Evolutionary conservation across 495 filamentous ascomycete genomes (phyloP), one percentile per base, ranked within the genome.

Genomic region (Geoglossum glabrum): DNA sequence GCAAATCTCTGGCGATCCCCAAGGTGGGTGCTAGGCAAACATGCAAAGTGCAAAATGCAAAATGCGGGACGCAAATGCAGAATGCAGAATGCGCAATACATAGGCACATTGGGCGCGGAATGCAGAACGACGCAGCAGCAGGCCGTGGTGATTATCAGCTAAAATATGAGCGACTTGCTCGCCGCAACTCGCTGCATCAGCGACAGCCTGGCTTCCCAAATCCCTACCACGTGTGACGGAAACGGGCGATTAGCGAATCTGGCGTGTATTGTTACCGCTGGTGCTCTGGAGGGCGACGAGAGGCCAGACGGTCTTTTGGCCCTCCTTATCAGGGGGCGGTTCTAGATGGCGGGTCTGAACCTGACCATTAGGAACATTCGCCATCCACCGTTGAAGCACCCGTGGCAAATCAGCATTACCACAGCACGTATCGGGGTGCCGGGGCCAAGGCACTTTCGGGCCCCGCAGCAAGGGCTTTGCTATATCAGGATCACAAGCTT

Each of bases 181-280:
- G 11, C 31, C 43, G 43, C 43, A n/a, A 17, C 43, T 47, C 43
- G n/a, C 17, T 17, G 43, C 6, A 47, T 47, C 15, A 47, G 23
- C n/a, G n/a, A 47, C 5, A 47, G 43, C 31, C n/a, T n/a, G n/a
- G n/a, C n/a, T n/a, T n/a, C n/a, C n/a, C n/a, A n/a, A 40, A 40
- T 40, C 36, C 36, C 46, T 50, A 50, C 46, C 46, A 50, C 46
- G 46, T 50, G 46, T 25, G 46, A 50, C 46, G 46, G 46, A 25
- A 50, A 50, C 46, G 46, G 31, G 46, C 46, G 46, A 50, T 50
- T 50, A 50, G 46, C 46, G 46, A 50, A 50, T 50, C 46, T 50
- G n/a, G 46, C 46, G 46, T 50, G 21, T 50, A 47, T 25, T 47
- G 43, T 19, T 47, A 34, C 31, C 31, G 31, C 31, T 40, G 36